Percentiles rank a stretch among this genome's conserved stretches.
These are phyloP conservation scores for Xylariaceae sp. DNA, from an alignment of 2,329 filamentous ascomycete genomes.

Conservation along the genomic window DNA sequence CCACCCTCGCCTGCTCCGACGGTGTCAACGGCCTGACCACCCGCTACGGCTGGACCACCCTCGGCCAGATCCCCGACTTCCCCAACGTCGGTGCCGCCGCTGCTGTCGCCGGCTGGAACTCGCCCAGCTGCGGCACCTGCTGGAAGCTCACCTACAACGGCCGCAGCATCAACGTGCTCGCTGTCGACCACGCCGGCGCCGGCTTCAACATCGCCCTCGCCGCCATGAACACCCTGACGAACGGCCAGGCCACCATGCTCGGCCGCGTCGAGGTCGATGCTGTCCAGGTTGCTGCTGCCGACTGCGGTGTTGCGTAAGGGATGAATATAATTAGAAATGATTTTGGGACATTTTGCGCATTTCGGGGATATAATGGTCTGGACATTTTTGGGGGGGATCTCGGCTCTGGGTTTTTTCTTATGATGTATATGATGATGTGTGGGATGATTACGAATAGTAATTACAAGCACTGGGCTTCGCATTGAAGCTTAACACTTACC, in stretches of 20 bases:
- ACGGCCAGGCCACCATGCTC: conserved; percentile 43
- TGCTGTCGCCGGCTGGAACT: conserved; percentile 53
- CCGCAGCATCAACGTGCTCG: conserved; percentile 49
- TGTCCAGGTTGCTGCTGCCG: conserved; percentile 38
- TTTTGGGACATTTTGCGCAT: background rate
- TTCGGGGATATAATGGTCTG: background rate
- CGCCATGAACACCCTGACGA: conserved; percentile 53
- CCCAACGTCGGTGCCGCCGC: conserved; percentile 51
- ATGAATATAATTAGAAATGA: background rate
- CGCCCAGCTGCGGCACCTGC: conserved; percentile 53
- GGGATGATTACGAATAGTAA: too few species aligned
- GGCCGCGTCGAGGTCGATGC: conserved; percentile 49
- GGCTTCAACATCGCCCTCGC: conserved; percentile 54
- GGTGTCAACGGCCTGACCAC: conserved; percentile 61
- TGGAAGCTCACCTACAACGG: conserved; percentile 50
- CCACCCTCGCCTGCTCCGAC: conserved; percentile 60
- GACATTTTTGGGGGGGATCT: too few species aligned
- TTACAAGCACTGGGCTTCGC: too few species aligned
- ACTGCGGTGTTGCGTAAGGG: conserved; percentile 37
- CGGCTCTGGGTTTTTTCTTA: too few species aligned
- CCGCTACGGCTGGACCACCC: conserved; percentile 53
- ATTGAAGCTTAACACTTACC: too few species aligned
- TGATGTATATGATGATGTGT: too few species aligned
- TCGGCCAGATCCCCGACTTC: conserved; percentile 47
- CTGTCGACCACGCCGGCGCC: conserved; percentile 45